Conservation (phyloP, 495 filamentous ascomycete genomes). For the Ramalina peruviana region DNA sequence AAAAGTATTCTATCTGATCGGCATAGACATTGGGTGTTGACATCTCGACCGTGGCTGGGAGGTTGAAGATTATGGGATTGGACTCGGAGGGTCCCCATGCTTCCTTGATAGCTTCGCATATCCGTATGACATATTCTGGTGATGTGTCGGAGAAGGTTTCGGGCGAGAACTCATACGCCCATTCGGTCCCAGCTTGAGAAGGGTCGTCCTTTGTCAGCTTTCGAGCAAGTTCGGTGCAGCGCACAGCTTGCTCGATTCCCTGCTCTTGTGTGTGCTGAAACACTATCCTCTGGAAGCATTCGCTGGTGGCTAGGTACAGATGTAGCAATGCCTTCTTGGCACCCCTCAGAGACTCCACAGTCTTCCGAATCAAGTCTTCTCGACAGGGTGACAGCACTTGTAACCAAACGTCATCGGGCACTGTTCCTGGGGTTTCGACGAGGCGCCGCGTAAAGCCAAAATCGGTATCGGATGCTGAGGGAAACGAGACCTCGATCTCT, state of each 20-base stretch:
- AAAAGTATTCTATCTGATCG: slow-evolving; percentile 96
- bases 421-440: slow-evolving; percentile 70
- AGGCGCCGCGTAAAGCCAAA: slow-evolving; percentile 88
- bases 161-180: slow-evolving; percentile 91
- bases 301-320: slow-evolving; percentile 90
- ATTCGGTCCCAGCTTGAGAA: slow-evolving; percentile 52
- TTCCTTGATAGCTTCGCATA: slow-evolving; percentile 92
- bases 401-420: slow-evolving; percentile 89
- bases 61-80: slow-evolving; percentile 91
- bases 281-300: slow-evolving; percentile 44
- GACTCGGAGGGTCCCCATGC: slow-evolving; percentile 78
- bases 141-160: slow-evolving; percentile 92
- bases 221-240: slow-evolving; percentile 73
- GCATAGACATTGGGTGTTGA: slow-evolving; percentile 92
- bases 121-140: slow-evolving; percentile 65
- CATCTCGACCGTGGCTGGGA: slow-evolving; percentile 94
- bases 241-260: slow-evolving; percentile 69
- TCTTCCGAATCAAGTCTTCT: slow-evolving; percentile 80
- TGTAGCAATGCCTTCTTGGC: slow-evolving; percentile 94
- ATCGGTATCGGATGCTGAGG: slow-evolving; percentile 84
- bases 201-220: slow-evolving; percentile 95
- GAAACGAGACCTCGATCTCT: slow-evolving; percentile 95
- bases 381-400: slow-evolving; percentile 91
- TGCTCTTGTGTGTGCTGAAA: slow-evolving; percentile 78
- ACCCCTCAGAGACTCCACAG: slow-evolving; percentile 79